Evolutionary conservation across 306 rosid genomes (phyloP), one percentile per base, ranked within the genome.

Genomic region (Vigna hirtella): DNA sequence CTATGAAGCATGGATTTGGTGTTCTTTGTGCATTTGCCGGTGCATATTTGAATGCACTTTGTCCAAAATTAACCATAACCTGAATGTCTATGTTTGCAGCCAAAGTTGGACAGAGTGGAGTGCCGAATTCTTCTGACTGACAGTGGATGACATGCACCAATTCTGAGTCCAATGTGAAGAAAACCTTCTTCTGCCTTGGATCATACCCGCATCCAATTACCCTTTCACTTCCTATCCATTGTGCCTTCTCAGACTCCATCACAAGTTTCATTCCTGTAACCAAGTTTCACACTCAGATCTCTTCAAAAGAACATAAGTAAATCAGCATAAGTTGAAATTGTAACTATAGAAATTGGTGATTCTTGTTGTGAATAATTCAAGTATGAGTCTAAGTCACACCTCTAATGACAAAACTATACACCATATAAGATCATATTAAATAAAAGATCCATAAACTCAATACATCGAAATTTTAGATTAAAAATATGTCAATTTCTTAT

Each of bases 161-260:
- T 61, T 91, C 89, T 56, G 99, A 93, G 56, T 88, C 91, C 22
- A 93, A 74, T 11, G 99, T 96, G 91, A 93, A 96, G 85, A 86
- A 93, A 16, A 93, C 98, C 77, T 90, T 91, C 82, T 91, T 93
- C 72, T 87, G 87, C 68, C 79, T 87, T 0, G 98, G 98, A 83
- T 96, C 98, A 73, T 77, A 96, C 9, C 99, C 98, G 51, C 98
- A 93, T 3, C 99, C 99, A 57, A 93, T 84, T 52, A 93, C 98
- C 70, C 83, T 90, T 62, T 88, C 90, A 12, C 66, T 58, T 82
- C 82, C 86, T 77, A 87, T 87, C 99, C 99, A 96, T 2, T 87
- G 86, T 68, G 78, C 90, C 22, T 87, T 88, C 17, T 91, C 91
- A 0, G 94, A 88, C 61, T 89, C 94, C 7, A 65, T 77, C 48